Percentiles rank a stretch among this genome's conserved stretches.
Conservation (phyloP, 768 basidiomycete species). For the Termitomyces sp. region DNA sequence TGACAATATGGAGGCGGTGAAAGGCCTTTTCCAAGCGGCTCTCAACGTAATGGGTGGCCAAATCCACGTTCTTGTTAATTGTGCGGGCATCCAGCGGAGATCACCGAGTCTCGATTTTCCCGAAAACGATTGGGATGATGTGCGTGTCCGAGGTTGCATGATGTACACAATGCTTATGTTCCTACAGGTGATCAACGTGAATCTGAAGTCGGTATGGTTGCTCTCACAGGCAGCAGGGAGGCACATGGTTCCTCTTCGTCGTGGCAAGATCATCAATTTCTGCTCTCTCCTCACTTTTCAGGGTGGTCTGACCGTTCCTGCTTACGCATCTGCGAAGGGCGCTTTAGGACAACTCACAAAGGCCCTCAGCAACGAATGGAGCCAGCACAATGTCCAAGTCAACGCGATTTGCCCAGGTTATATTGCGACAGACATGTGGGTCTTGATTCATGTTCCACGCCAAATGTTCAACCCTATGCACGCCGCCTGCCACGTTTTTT, state of each 20-base stretch:
- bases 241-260: constrained; percentile 77
- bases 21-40: constrained; percentile 37
- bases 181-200: constrained; percentile 73
- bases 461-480: not conserved
- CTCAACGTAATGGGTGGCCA: constrained; percentile 36
- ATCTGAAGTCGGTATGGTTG: constrained; percentile 85
- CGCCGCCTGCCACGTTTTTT: constrained; percentile 2
- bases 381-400: constrained; percentile 81
- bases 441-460: constrained; percentile 10
- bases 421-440: constrained; percentile 85
- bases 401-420: constrained; percentile 89
- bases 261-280: constrained; percentile 74
- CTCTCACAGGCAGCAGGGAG: constrained; percentile 83
- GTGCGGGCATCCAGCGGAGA: constrained; percentile 61
- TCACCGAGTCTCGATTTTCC: constrained; percentile 59
- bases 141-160: constrained; percentile 23
- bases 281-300: constrained; percentile 61
- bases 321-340: constrained; percentile 90
- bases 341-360: constrained; percentile 84
- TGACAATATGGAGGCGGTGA: constrained; percentile 37
- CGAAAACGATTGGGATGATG: constrained; percentile 69
- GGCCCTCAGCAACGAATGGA: constrained; percentile 93
- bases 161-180: constrained; percentile 1
- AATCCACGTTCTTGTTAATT: constrained; percentile 67
- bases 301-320: constrained; percentile 75